Percentiles rank a stretch among this genome's conserved stretches.
Evolutionary conservation across 1,284 basidiomycete species (phyloP).

Genomic region (Coriolopsis trogii): DNA sequence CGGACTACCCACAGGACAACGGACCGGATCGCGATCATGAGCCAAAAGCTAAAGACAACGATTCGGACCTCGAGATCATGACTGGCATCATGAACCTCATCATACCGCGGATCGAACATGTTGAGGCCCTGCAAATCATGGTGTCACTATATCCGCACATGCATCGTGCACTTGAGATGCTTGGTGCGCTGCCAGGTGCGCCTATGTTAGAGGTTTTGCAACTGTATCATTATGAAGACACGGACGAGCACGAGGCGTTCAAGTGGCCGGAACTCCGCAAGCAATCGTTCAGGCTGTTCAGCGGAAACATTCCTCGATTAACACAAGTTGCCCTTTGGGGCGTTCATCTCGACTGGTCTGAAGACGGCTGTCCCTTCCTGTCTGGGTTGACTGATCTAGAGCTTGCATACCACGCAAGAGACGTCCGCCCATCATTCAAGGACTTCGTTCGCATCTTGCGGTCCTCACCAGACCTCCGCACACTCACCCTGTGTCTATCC

Average conservation of each 20-base stretch:
- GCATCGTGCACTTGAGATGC: constrained; percentile 47
- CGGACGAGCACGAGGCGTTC: constrained; percentile 50
- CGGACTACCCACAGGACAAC: constrained; percentile 34
- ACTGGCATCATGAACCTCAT: constrained; percentile 50
- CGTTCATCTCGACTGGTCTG: constrained; percentile 59
- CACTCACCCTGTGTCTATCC: constrained; percentile 56
- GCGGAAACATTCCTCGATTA: constrained; percentile 49
- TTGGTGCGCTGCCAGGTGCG: constrained; percentile 50
- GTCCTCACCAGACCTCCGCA: constrained; percentile 48
- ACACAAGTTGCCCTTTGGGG: constrained; percentile 62
- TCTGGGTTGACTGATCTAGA: constrained; percentile 52
- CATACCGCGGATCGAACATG: constrained; percentile 48
- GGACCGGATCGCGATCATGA: too few relatives aligned
- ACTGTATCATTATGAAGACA: constrained; percentile 63
- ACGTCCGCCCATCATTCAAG: constrained; percentile 52
- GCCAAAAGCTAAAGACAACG: constrained; percentile 42
- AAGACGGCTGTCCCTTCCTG: constrained; percentile 48
- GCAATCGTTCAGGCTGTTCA: constrained; percentile 44
- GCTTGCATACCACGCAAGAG: constrained; percentile 58
- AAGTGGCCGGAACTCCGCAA: constrained; percentile 46
- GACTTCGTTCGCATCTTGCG: constrained; percentile 55
- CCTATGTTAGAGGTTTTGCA: constrained; percentile 60
- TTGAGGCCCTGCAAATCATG: constrained; percentile 59
- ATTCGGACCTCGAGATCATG: constrained; percentile 45
- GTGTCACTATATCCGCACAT: constrained; percentile 58